phyloP scores from a whole-genome alignment of 768 basidiomycete species.

The Kwoniella dejecticola region DNA sequence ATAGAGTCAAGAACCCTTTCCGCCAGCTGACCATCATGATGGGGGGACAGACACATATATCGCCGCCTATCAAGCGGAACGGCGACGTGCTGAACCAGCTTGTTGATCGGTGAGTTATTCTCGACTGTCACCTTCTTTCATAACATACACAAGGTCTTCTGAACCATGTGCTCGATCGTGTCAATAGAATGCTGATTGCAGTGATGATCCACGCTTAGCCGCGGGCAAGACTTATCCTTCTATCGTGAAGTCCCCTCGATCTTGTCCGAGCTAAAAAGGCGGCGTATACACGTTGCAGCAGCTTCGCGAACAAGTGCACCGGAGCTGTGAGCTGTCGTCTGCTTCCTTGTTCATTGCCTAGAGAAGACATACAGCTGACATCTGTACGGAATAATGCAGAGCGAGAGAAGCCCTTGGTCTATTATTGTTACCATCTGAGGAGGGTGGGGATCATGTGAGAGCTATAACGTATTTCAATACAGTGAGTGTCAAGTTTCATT shows the following conservation, averaged over 20 bases:
- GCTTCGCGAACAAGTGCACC: conserved; percentile 74
- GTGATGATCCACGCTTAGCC: no score
- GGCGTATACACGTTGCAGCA: conserved; percentile 64
- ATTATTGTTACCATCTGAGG: conserved; percentile 51
- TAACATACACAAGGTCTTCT: no score
- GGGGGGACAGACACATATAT: conserved; percentile 44
- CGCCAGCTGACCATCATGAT: background rate
- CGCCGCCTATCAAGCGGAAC: conserved; percentile 55
- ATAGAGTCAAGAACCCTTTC: background rate
- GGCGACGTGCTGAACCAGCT: conserved; percentile 55
- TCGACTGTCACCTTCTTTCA: background rate
- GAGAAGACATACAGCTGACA: no score
- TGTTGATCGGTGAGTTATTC: conserved; percentile 46
- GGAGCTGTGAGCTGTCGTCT: conserved; percentile 62
- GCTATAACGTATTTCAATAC: conserved; percentile 57
- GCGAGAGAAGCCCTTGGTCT: conserved; percentile 71
- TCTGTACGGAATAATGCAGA: conserved; percentile 56
- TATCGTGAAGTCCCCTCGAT: conserved; percentile 77
- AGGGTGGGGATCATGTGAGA: conserved; percentile 41
- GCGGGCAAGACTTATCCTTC: conserved; percentile 66
- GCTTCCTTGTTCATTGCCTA: no score
- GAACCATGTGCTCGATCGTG: no score
- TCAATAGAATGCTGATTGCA: no score
- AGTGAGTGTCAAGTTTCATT: conserved; percentile 24
- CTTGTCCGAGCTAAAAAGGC: conserved; percentile 61